A percentile compares a stretch with the other conserved stretches of the same genome.
phyloP scores from a whole-genome alignment of 2,329 filamentous ascomycete species.

The Byssothecium circinans region DNA sequence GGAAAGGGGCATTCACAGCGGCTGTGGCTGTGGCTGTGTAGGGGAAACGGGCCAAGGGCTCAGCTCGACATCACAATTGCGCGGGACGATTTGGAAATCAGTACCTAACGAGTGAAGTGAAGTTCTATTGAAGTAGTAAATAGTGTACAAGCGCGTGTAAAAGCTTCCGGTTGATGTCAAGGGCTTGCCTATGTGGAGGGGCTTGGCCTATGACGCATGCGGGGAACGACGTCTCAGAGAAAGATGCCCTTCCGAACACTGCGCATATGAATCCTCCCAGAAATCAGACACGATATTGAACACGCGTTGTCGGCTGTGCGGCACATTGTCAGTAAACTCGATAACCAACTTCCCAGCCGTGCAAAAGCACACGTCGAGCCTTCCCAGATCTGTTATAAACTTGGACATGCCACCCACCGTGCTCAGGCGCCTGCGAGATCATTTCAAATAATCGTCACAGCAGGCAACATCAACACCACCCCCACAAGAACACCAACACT shows the following conservation, averaged over 20 bases:
- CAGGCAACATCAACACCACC: neutral
- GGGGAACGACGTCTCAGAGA: conserved; percentile 12
- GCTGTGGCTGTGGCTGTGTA: conserved; percentile 34
- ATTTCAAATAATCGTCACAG: conserved; percentile 15
- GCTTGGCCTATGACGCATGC: conserved; percentile 23
- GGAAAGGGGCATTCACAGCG: conserved; percentile 15
- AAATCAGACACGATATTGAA: conserved; percentile 23
- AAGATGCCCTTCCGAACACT: conserved; percentile 16
- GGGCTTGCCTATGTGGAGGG: neutral
- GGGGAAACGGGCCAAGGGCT: too few relatives aligned
- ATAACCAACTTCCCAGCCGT: neutral
- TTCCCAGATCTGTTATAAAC: conserved; percentile 14
- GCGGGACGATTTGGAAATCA: neutral
- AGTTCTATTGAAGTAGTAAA: too few relatives aligned
- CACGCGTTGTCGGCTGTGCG: conserved; percentile 37
- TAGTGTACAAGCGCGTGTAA: too few relatives aligned
- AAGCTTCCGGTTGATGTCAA: too few relatives aligned
- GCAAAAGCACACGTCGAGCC: conserved; percentile 3
- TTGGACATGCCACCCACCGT: conserved; percentile 24
- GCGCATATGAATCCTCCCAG: conserved; percentile 20
- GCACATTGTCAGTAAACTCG: conserved; percentile 9
- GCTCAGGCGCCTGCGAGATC: conserved; percentile 18
- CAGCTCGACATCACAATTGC: neutral
- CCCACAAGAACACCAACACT: neutral
- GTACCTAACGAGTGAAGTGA: too few relatives aligned